Base-by-base conservation (phyloP, 1,284 basidiomycete genomes). In the Trametes sp. region DNA sequence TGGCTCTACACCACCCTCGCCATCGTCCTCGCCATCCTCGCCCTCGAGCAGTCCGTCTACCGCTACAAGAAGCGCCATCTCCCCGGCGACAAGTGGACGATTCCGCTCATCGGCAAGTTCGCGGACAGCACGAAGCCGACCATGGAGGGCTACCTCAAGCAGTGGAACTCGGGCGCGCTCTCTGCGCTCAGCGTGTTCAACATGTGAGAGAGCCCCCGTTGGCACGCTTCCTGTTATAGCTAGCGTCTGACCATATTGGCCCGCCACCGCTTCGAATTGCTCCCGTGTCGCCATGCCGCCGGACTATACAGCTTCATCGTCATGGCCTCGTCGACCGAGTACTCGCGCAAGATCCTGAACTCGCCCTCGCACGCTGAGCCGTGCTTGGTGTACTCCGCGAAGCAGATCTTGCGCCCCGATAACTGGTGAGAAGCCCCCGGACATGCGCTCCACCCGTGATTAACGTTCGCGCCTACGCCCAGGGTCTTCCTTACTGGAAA, bases 401-500 rank as follows among this genome's bases (percentile, higher is more conserved):
- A 98, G 79, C 84, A 92, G 69, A 85, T 99, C 58, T 84, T 99
- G 44, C 83, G 86, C 63, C 84, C 92, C 1, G 93, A 98, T 64
- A 99, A 98, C 82, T 99, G 98, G 96, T 93, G 70, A 59, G 80
- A 74, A 54, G 50, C 54, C 41, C 26, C 28, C 41, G n/a, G 16
- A 60, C 38, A 35, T 58, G 38, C 31, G 41, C 23, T 54, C 46
- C 36, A 50, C 23, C 41, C 29, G 46, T 59, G 48, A 59, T 33
- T 62, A 31, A 44, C 57, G 36, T 58, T 33, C 54, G 24, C 44
- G 59, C 49, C 7, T 28, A 54, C 60, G 2, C 16, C 8, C 73
- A 96, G 94, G 95, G 97, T 99, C 10, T 99, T 99, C 83, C 82
- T 98, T 50, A 96, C 89, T 69, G 97, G 97, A 62, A 98, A 96